These are phyloP conservation scores for Fusarium liriodendri DNA, from an alignment of 2,329 filamentous ascomycete genomes.

Conservation along the genomic window DNA sequence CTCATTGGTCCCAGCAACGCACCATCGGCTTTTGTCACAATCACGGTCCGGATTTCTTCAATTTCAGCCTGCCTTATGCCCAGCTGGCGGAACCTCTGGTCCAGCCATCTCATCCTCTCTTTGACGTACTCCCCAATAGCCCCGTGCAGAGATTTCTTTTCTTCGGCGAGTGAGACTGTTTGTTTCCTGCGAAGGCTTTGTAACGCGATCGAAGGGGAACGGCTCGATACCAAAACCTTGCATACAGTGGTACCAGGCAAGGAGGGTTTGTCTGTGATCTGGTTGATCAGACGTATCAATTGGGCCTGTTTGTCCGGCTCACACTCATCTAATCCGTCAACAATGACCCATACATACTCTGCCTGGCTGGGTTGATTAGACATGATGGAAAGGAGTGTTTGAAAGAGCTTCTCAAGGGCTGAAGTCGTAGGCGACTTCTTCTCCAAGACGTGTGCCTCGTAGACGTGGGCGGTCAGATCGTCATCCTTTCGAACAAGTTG, in stretches of 20 bases:
- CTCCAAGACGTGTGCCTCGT: conserved; percentile 14
- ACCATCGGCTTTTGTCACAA: conserved; percentile 25
- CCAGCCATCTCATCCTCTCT: conserved; percentile 6
- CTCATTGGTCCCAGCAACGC: too few species aligned
- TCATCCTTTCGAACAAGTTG: conserved; percentile 15
- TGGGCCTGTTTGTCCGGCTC: conserved; percentile 1
- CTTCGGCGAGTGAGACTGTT: conserved; percentile 5
- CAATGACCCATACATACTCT: conserved; percentile 11
- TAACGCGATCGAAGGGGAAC: not conserved
- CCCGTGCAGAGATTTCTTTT: not conserved
- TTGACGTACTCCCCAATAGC: conserved; percentile 14
- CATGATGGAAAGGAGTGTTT: conserved; percentile 6
- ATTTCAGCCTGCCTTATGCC: not conserved
- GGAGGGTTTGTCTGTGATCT: not conserved
- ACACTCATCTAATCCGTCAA: conserved; percentile 32
- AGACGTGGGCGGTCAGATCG: conserved; percentile 19
- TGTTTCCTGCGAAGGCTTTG: conserved; percentile 1
- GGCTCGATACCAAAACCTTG: conserved; percentile 22
- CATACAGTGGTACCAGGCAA: not conserved
- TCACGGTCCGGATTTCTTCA: not conserved
- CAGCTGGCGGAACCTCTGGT: not conserved
- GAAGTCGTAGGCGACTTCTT: conserved; percentile 7
- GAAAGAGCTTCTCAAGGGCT: conserved; percentile 4
- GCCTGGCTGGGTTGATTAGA: not conserved
- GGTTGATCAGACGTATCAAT: conserved; percentile 14